Conservation (phyloP, 1,139 yeast species). For the Suhomyces wounanorum region DNA sequence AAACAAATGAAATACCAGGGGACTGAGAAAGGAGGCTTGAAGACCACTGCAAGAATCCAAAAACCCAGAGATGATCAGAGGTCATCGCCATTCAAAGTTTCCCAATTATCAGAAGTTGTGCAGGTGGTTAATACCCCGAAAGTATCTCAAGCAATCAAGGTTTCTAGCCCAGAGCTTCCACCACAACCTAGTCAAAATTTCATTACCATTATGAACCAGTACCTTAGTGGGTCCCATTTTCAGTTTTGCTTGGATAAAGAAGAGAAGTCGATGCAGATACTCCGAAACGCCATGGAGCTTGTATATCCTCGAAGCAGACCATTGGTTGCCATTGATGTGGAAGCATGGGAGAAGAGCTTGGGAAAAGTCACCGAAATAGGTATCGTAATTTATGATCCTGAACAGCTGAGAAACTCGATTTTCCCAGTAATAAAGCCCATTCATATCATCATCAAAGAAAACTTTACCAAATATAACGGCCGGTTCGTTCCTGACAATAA, state of each 20-base stretch:
- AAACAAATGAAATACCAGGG: neutral
- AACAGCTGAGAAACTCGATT: slow-evolving; percentile 17
- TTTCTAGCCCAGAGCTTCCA: neutral
- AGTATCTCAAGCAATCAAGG: neutral
- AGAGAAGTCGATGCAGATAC: slow-evolving; percentile 1
- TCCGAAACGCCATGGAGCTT: slow-evolving; percentile 16
- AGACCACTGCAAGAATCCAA: neutral
- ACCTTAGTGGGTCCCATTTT: slow-evolving; percentile 11
- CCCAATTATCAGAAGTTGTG: neutral
- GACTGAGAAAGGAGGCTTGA: neutral
- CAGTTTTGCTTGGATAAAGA: slow-evolving; percentile 5
- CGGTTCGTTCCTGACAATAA: slow-evolving; percentile 26
- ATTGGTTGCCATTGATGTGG: slow-evolving; percentile 27
- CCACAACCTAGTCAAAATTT: neutral
- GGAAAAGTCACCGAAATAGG: slow-evolving; percentile 26
- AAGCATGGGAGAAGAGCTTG: slow-evolving; percentile 24
- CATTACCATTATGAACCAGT: slow-evolving; percentile 10
- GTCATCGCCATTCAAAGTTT: neutral
- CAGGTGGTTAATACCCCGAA: neutral
- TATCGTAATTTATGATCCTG: slow-evolving; percentile 25
- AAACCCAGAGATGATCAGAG: neutral
- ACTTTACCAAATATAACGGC: slow-evolving; percentile 18
- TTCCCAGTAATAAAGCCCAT: slow-evolving; percentile 21
- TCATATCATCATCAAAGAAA: slow-evolving; percentile 24
- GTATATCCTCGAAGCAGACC: slow-evolving; percentile 24